Evolutionary conservation across 176 grass and related monocot genomes (phyloP).

Genomic region (Zea mays): Zm-B73-REFERENCE-NAM-5.0 NC_050103.1:2370001-2370500

Average conservation of each 20-base stretch:
- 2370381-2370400: conserved; percentile 22
- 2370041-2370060: neutral
- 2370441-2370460: conserved; percentile 17
- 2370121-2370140: conserved; percentile 59
- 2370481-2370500: neutral
- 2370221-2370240: conserved; percentile 30
- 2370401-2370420: conserved; percentile 32
- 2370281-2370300: conserved; percentile 3
- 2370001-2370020: conserved; percentile 70
- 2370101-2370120: conserved; percentile 63
- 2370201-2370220: conserved; percentile 31
- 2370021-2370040: conserved; percentile 58
- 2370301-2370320: conserved; percentile 3
- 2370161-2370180: conserved; percentile 78
- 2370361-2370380: conserved; percentile 27
- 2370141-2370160: conserved; percentile 41
- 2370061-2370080: neutral
- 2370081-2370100: conserved; percentile 36
- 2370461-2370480: conserved; percentile 20
- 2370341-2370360: conserved; percentile 21
- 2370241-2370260: conserved; percentile 11
- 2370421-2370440: conserved; percentile 10
- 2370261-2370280: conserved; percentile 21
- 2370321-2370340: neutral
- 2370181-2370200: conserved; percentile 7